Percentiles rank a stretch among this genome's conserved stretches.
Evolutionary conservation across 768 basidiomycete genomes (phyloP).

Genomic region (Pleurotus pulmonarius): DNA sequence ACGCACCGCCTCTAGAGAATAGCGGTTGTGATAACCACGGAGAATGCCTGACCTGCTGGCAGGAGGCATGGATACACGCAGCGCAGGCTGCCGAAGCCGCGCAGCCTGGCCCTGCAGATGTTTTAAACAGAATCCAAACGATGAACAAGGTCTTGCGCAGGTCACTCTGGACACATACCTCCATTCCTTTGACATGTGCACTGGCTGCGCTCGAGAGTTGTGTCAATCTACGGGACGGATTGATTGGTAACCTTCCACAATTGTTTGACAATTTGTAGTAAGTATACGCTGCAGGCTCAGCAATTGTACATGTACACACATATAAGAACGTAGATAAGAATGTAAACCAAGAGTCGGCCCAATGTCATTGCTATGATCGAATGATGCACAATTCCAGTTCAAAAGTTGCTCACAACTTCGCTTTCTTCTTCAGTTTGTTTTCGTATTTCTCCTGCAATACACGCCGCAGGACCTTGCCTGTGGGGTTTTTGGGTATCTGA

Average conservation of each 20-base stretch:
- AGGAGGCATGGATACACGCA: slow-evolving; percentile 49
- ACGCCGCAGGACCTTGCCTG: slow-evolving; percentile 67
- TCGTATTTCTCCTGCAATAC: slow-evolving; percentile 60
- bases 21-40: slow-evolving; percentile 45
- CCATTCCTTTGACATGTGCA: slow-evolving; percentile 38
- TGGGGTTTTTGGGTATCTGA: slow-evolving; percentile 72
- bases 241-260: neutral
- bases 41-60: slow-evolving; percentile 47
- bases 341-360: neutral
- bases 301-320: neutral
- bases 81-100: slow-evolving; percentile 42
- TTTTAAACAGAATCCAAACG: slow-evolving; percentile 52
- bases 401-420: slow-evolving; percentile 24
- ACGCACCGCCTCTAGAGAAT: slow-evolving; percentile 39
- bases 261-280: neutral
- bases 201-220: slow-evolving; percentile 37
- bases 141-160: slow-evolving; percentile 37
- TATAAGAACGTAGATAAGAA: neutral
- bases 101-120: slow-evolving; percentile 45
- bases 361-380: neutral
- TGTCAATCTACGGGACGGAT: neutral
- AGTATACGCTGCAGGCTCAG: neutral
- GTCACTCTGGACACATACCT: slow-evolving; percentile 26
- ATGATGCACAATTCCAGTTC: too few species aligned
- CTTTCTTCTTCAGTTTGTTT: slow-evolving; percentile 18